Evolutionary conservation across 2,329 filamentous ascomycete genomes (phyloP).

Genomic region (Monosporascus sp.): DNA sequence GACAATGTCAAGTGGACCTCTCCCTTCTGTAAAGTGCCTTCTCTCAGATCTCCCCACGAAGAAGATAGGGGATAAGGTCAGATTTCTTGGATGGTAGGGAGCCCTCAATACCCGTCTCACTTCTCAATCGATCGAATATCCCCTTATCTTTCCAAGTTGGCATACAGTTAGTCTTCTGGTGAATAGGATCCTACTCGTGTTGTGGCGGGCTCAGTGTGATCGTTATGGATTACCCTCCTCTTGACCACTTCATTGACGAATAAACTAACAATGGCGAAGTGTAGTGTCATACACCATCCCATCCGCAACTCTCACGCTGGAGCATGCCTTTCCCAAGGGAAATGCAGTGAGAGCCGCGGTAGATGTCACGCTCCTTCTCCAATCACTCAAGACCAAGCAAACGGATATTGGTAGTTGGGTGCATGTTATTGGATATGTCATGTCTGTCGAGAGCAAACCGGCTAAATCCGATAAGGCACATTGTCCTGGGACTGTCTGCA

Average conservation of each 20-base stretch:
- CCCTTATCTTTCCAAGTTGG: not conserved
- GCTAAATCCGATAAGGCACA: conserved; percentile 6
- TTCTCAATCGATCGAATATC: not conserved
- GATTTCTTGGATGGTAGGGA: conserved; percentile 85
- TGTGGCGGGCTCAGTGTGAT: too few relatives aligned
- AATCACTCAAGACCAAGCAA: conserved; percentile 56
- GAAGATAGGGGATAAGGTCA: conserved; percentile 67
- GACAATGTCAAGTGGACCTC: conserved; percentile 52
- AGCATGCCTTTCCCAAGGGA: conserved; percentile 57
- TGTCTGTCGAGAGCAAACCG: conserved; percentile 17
- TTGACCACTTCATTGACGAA: conserved; percentile 3
- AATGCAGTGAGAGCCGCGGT: conserved; percentile 51
- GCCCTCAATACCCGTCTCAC: not conserved
- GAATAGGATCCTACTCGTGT: too few relatives aligned
- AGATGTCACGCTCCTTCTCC: conserved; percentile 66
- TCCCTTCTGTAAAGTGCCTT: conserved; percentile 60
- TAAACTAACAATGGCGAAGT: conserved; percentile 31
- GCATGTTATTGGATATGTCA: conserved; percentile 80
- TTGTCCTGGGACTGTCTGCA: conserved; percentile 26
- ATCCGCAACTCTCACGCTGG: conserved; percentile 59
- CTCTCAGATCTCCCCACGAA: conserved; percentile 53
- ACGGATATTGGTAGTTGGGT: conserved; percentile 77
- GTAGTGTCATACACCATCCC: conserved; percentile 45
- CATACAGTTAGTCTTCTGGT: too few relatives aligned
- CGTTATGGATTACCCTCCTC: conserved; percentile 2